These are phyloP conservation scores for Naegleria lovaniensis DNA, from an alignment of 208 protist species.

Conservation along the genomic window DNA sequence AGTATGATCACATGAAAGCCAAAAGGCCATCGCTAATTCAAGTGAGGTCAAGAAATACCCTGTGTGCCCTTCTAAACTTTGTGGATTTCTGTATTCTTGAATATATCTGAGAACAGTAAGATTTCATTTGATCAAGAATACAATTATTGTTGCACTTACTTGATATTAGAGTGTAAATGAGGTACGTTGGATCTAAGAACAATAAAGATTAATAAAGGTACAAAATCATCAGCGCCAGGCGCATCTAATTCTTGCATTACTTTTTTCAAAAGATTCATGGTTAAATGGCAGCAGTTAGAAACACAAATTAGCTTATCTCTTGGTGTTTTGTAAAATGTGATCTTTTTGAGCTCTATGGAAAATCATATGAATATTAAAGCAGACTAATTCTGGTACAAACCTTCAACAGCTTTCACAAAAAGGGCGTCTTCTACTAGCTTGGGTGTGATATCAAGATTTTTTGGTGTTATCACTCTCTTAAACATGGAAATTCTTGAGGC, in stretches of 20 bases:
- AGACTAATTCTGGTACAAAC: no score
- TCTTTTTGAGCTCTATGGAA: conserved; percentile 42
- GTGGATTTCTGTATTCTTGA: background rate
- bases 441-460: background rate
- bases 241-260: conserved; percentile 29
- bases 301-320: conserved; percentile 57
- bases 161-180: conserved; percentile 46
- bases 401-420: background rate
- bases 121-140: background rate
- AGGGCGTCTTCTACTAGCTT: background rate
- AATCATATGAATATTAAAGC: no score
- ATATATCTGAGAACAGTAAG: background rate
- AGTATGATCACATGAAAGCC: background rate
- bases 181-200: conserved; percentile 46
- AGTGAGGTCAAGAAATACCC: background rate
- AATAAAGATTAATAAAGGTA: conserved; percentile 51
- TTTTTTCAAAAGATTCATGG: conserved; percentile 39
- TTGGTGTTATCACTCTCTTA: background rate
- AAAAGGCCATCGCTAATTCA: background rate
- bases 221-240: conserved; percentile 49
- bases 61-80: background rate
- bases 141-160: conserved; percentile 30
- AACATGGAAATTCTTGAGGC: background rate
- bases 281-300: conserved; percentile 55
- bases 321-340: conserved; percentile 56